Evolutionary conservation across 2,329 filamentous ascomycete genomes (phyloP), one percentile per base, ranked within the genome.

Genomic region (Verticillium dahliae): DNA sequence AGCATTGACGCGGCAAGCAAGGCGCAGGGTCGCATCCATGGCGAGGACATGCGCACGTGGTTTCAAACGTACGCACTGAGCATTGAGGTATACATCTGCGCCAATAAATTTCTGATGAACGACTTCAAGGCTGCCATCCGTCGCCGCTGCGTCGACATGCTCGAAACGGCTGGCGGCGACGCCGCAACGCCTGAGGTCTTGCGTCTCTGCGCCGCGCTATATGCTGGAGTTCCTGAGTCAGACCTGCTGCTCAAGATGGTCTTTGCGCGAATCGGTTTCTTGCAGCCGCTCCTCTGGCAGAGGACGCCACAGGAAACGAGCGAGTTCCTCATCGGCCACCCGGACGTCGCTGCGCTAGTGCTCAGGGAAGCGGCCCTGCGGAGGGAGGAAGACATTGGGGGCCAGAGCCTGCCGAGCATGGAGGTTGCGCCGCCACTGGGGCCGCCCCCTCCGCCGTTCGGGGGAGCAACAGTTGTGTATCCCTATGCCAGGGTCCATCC

Each of bases 71-170:
- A 80, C 66, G 74, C 78, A 63, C 73, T 81, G 39, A 77, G 76
- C 66, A 66, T 82, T 13, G 77, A 81, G 60, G 79, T 81, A 13
- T 82, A 82, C 69, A 77, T 81, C 59, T 77, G 78, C 60, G 80
- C 80, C 7, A 74, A 80, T 65, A 76, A 77, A 59, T 81, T 76
- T 67, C 71, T 81, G 59, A 76, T 82, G 67, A 74, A 77, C 33
- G 75, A 75, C 57, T 78, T 82, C 69, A 78, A 80, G 66, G 63
- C 62, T 4, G 74, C 73, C 55, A 73, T 82, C 41, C 72, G 77
- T 58, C 73, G 75, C 4, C 74, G 69, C 35, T 74, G 75, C 61
- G 72, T 82, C 63, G 78, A 81, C 67, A 78, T 80, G 74, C 73
- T 81, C 14, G 76, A 80, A 66, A 73, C 73, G 6, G 75, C 78